Evolutionary conservation across 23 red algal genomes (phyloP).

Genomic region (Porphyridium purpureum): DNA sequence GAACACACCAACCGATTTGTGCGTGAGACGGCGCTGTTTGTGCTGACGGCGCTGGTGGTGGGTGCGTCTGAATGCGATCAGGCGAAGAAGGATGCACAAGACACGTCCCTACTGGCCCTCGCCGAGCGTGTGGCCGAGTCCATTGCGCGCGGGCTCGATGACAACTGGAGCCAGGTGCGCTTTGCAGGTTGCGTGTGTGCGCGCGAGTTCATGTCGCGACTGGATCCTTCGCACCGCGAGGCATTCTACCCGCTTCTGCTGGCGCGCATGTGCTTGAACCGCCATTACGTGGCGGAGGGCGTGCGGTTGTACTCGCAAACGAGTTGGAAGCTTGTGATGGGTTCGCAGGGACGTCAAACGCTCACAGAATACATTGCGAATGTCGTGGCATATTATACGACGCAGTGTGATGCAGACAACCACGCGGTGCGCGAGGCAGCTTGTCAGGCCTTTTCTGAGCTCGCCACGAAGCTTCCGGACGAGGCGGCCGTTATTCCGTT

Average conservation of each 20-base stretch:
- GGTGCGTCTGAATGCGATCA: background rate
- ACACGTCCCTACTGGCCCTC: background rate
- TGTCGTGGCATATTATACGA: conserved; percentile 39
- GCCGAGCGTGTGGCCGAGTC: conserved; percentile 2
- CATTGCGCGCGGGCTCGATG: conserved; percentile 46
- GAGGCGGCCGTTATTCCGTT: conserved; percentile 16
- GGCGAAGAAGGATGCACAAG: background rate
- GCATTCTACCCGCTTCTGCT: conserved; percentile 33
- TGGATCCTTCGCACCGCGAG: background rate
- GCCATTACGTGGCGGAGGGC: conserved; percentile 94
- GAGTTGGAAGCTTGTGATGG: conserved; percentile 40
- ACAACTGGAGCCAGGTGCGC: conserved; percentile 99
- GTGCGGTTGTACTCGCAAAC: conserved; percentile 47
- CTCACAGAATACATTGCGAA: conserved; percentile 17
- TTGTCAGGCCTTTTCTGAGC: conserved; percentile 59
- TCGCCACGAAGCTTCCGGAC: conserved; percentile 16
- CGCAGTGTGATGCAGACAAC: conserved; percentile 74
- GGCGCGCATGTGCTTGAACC: conserved; percentile 85
- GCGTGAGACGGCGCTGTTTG: conserved; percentile 43
- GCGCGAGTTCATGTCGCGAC: conserved; percentile 3
- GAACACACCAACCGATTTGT: conserved; percentile 86
- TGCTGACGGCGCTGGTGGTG: conserved; percentile 14
- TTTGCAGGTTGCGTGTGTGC: conserved; percentile 6
- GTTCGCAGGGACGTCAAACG: conserved; percentile 21
- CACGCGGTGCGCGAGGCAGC: conserved; percentile 92